phyloP scores from a whole-genome alignment of 495 filamentous ascomycete genomes.

The Podospora pseudopauciseta region DNA sequence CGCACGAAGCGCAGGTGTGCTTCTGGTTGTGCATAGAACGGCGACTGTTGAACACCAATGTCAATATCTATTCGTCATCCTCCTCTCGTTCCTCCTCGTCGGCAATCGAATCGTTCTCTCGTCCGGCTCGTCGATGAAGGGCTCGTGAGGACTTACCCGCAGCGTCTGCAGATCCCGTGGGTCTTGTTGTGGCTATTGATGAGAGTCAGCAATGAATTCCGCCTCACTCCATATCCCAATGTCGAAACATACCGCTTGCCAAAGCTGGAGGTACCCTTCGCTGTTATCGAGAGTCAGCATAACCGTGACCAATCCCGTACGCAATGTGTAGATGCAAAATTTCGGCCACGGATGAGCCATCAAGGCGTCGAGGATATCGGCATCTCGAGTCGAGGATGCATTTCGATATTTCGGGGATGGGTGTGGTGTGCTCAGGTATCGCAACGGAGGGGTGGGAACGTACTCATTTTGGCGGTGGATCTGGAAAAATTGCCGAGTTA shows the following conservation, averaged over 20 bases:
- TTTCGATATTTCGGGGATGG: neutral
- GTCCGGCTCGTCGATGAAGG: slow-evolving; percentile 11
- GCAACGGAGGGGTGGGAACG: slow-evolving; percentile 23
- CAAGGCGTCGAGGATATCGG: neutral
- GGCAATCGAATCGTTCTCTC: slow-evolving; percentile 10
- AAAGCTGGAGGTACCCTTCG: slow-evolving; percentile 95
- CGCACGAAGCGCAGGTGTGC: slow-evolving; percentile 94
- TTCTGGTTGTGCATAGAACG: slow-evolving; percentile 99
- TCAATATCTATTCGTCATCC: slow-evolving; percentile 16
- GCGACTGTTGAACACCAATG: slow-evolving; percentile 55
- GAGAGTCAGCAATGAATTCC: slow-evolving; percentile 21
- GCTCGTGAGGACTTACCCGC: slow-evolving; percentile 66
- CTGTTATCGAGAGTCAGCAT: slow-evolving; percentile 40
- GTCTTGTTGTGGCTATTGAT: slow-evolving; percentile 85
- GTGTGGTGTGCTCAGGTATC: neutral
- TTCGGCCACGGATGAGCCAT: neutral
- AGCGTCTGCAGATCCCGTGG: slow-evolving; percentile 98
- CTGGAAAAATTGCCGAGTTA: slow-evolving; percentile 21
- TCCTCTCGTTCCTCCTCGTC: slow-evolving; percentile 10
- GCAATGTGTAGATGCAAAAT: neutral
- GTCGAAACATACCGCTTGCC: slow-evolving; percentile 64
- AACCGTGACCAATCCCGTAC: slow-evolving; percentile 2
- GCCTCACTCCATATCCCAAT: neutral
- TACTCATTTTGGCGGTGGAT: slow-evolving; percentile 45
- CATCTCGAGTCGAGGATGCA: neutral